Evolutionary conservation across 768 basidiomycete species (phyloP).

Genomic region (Tylopilus sp.): DNA sequence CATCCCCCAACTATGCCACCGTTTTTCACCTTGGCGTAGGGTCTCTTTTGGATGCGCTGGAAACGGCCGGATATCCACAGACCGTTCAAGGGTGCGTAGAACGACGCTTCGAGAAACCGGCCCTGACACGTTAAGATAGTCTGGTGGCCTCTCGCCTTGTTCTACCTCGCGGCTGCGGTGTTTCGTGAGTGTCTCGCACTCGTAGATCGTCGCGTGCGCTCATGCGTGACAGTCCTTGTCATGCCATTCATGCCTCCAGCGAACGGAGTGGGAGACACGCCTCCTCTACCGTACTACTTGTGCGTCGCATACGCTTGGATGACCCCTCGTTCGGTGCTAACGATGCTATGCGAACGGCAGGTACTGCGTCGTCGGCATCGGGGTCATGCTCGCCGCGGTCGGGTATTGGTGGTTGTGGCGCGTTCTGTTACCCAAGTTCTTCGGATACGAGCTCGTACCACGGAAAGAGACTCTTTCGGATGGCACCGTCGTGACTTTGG

Average conservation of each 20-base stretch:
- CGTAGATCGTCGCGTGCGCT: slow-evolving; percentile 7
- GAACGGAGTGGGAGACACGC: slow-evolving; percentile 54
- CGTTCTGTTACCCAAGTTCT: slow-evolving; percentile 44
- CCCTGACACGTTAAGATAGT: slow-evolving; percentile 33
- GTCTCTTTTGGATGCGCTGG: slow-evolving; percentile 56
- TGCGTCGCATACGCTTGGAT: slow-evolving; percentile 28
- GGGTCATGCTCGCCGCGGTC: slow-evolving; percentile 42
- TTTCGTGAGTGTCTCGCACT: slow-evolving; percentile 40
- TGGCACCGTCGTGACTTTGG: slow-evolving; percentile 52
- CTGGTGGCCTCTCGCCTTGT: slow-evolving; percentile 53
- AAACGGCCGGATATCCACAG: slow-evolving; percentile 43
- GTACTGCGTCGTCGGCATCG: slow-evolving; percentile 54
- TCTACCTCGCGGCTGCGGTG: slow-evolving; percentile 48
- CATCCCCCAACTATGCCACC: slow-evolving; percentile 7
- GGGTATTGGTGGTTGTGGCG: slow-evolving; percentile 57
- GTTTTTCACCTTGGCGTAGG: slow-evolving; percentile 28
- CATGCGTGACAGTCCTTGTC: slow-evolving; percentile 41
- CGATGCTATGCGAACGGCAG: slow-evolving; percentile 19
- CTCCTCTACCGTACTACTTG: slow-evolving; percentile 58
- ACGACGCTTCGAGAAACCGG: neutral
- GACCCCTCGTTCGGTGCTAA: too few relatives aligned
- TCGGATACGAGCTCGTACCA: slow-evolving; percentile 46
- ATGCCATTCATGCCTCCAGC: slow-evolving; percentile 54
- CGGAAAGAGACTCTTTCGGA: slow-evolving; percentile 48
- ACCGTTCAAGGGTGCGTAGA: slow-evolving; percentile 48